Percentiles rank a stretch among this genome's conserved stretches.
Conservation (phyloP, 2,329 filamentous ascomycete genomes). For the Cladosporium sp. region DNA sequence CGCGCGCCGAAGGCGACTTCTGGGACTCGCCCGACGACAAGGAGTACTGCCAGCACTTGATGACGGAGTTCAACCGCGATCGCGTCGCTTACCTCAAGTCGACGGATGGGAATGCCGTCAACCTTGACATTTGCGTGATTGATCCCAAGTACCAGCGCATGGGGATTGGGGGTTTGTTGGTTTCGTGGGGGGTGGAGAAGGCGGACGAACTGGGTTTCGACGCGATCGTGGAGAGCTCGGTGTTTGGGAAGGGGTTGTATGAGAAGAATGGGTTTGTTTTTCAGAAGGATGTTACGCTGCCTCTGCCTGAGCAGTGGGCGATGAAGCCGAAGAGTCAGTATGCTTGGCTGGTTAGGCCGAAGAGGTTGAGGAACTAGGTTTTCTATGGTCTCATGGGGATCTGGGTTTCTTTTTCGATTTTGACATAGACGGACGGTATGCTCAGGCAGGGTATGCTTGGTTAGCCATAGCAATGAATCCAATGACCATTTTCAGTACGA, state of each 20-base stretch:
- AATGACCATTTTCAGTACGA: too few species aligned
- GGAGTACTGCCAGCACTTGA: conserved; percentile 19
- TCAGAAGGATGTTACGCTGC: conserved; percentile 21
- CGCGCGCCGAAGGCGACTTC: conserved; percentile 15
- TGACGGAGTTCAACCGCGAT: conserved; percentile 19
- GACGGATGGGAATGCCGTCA: conserved; percentile 25
- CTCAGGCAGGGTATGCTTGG: neutral
- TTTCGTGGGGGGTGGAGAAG: conserved; percentile 26
- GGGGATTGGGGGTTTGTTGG: conserved; percentile 25
- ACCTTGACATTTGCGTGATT: conserved; percentile 27
- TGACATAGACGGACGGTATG: neutral
- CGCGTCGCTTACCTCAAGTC: conserved; percentile 22
- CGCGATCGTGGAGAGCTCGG: conserved; percentile 29
- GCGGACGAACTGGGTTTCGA: conserved; percentile 27
- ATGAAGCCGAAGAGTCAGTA: conserved; percentile 17
- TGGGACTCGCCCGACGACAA: conserved; percentile 22
- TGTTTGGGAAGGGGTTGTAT: conserved; percentile 27
- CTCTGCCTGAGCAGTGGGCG: conserved; percentile 17
- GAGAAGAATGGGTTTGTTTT: conserved; percentile 31
- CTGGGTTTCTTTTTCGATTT: neutral
- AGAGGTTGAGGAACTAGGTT: conserved; percentile 12
- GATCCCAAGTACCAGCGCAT: conserved; percentile 28
- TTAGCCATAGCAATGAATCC: too few species aligned
- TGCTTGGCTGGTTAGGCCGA: conserved; percentile 28
- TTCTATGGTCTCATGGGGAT: neutral